phyloP scores from a whole-genome alignment of 768 basidiomycete genomes.

The Xerocomellus amylosporus region DNA sequence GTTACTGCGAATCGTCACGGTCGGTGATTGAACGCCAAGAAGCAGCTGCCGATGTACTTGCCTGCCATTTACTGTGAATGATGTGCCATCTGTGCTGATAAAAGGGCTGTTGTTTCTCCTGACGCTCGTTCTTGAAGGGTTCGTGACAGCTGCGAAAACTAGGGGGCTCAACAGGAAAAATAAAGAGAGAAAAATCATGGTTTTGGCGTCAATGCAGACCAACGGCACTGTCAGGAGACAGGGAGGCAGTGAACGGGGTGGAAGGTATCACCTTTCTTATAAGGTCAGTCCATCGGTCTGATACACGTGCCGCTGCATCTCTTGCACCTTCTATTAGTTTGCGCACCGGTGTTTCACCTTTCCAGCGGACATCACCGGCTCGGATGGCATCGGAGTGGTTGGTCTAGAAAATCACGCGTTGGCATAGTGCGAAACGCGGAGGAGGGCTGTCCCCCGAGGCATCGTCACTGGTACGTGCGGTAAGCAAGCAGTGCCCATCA shows the following conservation, averaged over 20 bases:
- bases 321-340: not conserved
- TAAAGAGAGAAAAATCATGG: conserved; percentile 37
- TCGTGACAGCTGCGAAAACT: conserved; percentile 27
- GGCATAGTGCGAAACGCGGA: not conserved
- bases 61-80: conserved; percentile 58
- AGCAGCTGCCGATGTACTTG: conserved; percentile 13
- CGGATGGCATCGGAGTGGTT: not conserved
- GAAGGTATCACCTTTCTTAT: conserved; percentile 13
- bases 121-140: conserved; percentile 33
- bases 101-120: conserved; percentile 39
- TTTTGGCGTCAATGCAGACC: conserved; percentile 18
- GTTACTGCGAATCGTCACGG: conserved; percentile 32
- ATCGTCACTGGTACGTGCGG: not conserved
- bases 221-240: not conserved
- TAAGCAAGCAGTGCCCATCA: not conserved
- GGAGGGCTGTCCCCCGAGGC: not conserved
- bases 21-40: conserved; percentile 11
- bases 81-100: conserved; percentile 42
- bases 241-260: not conserved
- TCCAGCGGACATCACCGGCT: not conserved
- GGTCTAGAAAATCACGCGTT: not conserved
- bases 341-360: conserved; percentile 3
- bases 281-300: not conserved
- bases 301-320: conserved; percentile 16
- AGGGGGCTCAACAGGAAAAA: conserved; percentile 31